phyloP scores from a whole-genome alignment of 306 rosid genomes.

The Psophocarpus tetragonolobus region DNA sequence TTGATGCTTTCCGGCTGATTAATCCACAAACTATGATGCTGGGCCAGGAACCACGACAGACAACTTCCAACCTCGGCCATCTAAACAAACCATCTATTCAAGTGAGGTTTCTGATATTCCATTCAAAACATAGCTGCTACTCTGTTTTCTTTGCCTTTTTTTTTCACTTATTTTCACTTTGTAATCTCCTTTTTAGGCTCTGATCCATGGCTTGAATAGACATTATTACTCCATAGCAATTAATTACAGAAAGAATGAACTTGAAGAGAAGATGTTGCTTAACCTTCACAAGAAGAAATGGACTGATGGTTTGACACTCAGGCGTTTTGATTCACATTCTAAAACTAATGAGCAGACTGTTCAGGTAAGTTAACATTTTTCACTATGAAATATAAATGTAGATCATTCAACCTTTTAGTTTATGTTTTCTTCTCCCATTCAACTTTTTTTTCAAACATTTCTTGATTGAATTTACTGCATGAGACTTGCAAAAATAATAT shows the following conservation, averaged over 20 bases:
- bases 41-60: conserved; percentile 93
- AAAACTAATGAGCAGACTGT: conserved; percentile 95
- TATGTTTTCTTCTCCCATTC: not conserved
- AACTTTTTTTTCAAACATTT: not conserved
- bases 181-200: conserved; percentile 60
- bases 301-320: conserved; percentile 89
- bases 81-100: conserved; percentile 93
- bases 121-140: conserved; percentile 1
- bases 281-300: conserved; percentile 98
- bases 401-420: not conserved
- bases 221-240: conserved; percentile 93
- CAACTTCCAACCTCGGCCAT: conserved; percentile 95
- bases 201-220: conserved; percentile 94
- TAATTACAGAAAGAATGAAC: conserved; percentile 91
- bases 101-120: conserved; percentile 49
- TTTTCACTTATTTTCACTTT: conserved; percentile 9
- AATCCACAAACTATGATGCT: conserved; percentile 98
- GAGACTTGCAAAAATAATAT: not conserved
- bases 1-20: conserved; percentile 92
- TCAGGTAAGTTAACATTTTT: conserved; percentile 54
- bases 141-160: not conserved
- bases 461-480: not conserved
- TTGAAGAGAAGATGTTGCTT: conserved; percentile 92
- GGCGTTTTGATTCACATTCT: conserved; percentile 81
- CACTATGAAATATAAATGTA: not conserved